Conservation (phyloP, 2,329 filamentous ascomycete species). For the Fusarium sp. region DNA sequence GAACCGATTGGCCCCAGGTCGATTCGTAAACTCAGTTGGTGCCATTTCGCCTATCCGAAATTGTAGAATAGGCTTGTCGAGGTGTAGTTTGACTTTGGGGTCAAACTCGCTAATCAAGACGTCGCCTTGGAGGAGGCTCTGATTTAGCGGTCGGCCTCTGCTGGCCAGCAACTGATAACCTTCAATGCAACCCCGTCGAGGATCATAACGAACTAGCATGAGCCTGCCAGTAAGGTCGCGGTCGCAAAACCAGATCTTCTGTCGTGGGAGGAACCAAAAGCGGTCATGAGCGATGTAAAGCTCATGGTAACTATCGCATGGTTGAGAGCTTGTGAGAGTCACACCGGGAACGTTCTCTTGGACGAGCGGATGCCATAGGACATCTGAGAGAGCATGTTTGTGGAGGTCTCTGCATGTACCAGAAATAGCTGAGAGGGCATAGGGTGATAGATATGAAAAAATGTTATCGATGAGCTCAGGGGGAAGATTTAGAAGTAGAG, state of each 20-base stretch:
- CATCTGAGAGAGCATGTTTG: constrained; percentile 72
- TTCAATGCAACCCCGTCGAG: constrained; percentile 79
- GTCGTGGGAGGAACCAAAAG: constrained; percentile 84
- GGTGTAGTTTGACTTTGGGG: constrained; percentile 77
- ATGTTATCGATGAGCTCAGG: constrained; percentile 82
- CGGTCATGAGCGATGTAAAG: constrained; percentile 82
- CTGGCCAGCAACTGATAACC: constrained; percentile 81
- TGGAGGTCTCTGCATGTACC: constrained; percentile 73
- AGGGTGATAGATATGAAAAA: constrained; percentile 72
- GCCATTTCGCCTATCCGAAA: constrained; percentile 55
- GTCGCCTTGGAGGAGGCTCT: constrained; percentile 74
- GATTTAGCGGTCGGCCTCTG: constrained; percentile 65
- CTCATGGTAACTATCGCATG: constrained; percentile 74
- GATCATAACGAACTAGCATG: constrained; percentile 82
- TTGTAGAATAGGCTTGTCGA: constrained; percentile 78
- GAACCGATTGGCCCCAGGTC: constrained; percentile 56
- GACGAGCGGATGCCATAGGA: constrained; percentile 78
- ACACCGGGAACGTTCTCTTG: constrained; percentile 74
- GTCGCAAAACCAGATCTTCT: constrained; percentile 90
- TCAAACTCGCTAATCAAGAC: constrained; percentile 80
- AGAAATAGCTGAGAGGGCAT: constrained; percentile 72
- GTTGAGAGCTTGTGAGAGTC: constrained; percentile 66
- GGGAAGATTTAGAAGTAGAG: constrained; percentile 70
- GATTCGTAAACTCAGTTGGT: constrained; percentile 17
- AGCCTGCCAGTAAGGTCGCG: constrained; percentile 79